Conservation (phyloP, 306 rosid species). For the Morella rubra region DNA sequence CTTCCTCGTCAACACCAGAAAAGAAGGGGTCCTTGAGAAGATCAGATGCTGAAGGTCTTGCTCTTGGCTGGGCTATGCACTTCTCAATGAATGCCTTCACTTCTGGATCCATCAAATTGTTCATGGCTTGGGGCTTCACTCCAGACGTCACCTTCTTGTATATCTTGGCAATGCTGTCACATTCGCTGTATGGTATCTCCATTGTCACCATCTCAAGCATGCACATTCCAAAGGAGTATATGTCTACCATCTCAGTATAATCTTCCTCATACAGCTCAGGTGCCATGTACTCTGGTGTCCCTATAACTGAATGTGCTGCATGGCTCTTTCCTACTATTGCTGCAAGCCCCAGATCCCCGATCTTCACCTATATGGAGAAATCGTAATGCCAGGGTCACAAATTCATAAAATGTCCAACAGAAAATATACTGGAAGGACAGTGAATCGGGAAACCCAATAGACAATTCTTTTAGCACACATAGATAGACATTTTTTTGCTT, state of each 20-base stretch:
- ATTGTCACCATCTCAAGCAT: constrained; percentile 88
- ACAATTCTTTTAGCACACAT: not conserved
- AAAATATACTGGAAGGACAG: not conserved
- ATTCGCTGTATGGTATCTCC: constrained; percentile 94
- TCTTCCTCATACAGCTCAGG: constrained; percentile 94
- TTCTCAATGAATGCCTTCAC: constrained; percentile 74
- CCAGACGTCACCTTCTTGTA: constrained; percentile 79
- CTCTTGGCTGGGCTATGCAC: constrained; percentile 80
- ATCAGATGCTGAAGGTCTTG: constrained; percentile 86
- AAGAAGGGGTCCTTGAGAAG: constrained; percentile 87
- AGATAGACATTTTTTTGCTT: not conserved
- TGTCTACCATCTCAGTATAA: constrained; percentile 96
- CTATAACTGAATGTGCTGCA: constrained; percentile 78
- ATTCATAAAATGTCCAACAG: not conserved
- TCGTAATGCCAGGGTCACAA: constrained; percentile 1
- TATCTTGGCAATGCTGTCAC: constrained; percentile 80
- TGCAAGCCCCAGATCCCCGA: constrained; percentile 92
- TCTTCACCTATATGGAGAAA: constrained; percentile 54
- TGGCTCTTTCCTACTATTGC: constrained; percentile 83
- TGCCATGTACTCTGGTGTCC: constrained; percentile 96
- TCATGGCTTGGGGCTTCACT: constrained; percentile 64
- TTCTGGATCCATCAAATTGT: constrained; percentile 60
- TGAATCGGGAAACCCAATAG: not conserved
- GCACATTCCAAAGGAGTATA: constrained; percentile 92
- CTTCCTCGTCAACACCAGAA: constrained; percentile 51